phyloP scores from a whole-genome alignment of 108 stramenopile species.

The Discostella stelligeroides region DNA sequence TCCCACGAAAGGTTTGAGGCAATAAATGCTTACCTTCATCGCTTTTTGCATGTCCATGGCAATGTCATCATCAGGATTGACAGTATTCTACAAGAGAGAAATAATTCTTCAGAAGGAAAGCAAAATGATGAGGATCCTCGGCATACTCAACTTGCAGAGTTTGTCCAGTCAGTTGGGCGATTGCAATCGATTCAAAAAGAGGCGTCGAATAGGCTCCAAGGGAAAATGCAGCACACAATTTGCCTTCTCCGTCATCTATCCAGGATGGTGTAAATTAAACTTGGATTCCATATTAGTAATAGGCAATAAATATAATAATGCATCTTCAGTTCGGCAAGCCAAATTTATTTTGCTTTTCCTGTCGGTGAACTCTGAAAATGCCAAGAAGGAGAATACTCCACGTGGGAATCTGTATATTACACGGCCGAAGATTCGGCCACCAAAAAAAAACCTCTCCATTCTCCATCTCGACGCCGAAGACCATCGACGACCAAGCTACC shows the following conservation, averaged over 20 bases:
- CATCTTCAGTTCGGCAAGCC: too few relatives aligned
- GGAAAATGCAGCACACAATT: slow-evolving; percentile 78
- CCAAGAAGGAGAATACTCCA: too few relatives aligned
- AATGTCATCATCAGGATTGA: slow-evolving; percentile 69
- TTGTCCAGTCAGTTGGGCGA: slow-evolving; percentile 50
- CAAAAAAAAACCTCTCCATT: too few relatives aligned
- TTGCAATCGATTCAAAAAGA: slow-evolving; percentile 53
- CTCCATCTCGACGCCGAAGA: too few relatives aligned
- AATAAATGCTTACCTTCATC: slow-evolving; percentile 86
- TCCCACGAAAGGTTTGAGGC: slow-evolving; percentile 84
- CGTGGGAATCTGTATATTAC: too few relatives aligned
- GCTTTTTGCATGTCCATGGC: slow-evolving; percentile 80
- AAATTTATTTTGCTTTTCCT: too few relatives aligned
- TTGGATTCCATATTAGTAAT: too few relatives aligned
- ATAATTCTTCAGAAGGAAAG: slow-evolving; percentile 12
- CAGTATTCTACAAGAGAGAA: slow-evolving; percentile 16
- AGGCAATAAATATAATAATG: too few relatives aligned
- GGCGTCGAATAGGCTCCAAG: slow-evolving; percentile 60
- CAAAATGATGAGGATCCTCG: slow-evolving; percentile 24
- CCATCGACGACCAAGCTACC: too few relatives aligned
- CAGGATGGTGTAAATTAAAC: slow-evolving; percentile 66
- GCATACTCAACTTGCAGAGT: slow-evolving; percentile 42
- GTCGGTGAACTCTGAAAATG: too few relatives aligned
- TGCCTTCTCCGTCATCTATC: slow-evolving; percentile 84
- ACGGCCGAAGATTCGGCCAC: too few relatives aligned